Conservation (phyloP, 495 filamentous ascomycete genomes). For the Lepraria neglecta region DNA sequence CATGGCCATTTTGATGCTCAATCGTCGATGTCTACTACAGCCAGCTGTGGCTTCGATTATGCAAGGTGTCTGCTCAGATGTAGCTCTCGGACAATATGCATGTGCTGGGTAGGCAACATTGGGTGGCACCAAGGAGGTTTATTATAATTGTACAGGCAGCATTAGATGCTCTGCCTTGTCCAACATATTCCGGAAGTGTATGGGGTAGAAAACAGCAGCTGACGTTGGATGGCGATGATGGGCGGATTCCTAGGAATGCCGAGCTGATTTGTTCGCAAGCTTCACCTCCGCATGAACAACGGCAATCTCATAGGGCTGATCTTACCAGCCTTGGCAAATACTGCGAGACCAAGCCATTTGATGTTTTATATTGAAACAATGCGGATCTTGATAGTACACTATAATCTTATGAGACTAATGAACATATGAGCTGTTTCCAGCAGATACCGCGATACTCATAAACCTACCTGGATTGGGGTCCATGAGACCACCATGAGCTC, state of each 20-base stretch:
- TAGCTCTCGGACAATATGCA: conserved; percentile 1
- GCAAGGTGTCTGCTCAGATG: neutral
- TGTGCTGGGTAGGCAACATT: conserved; percentile 9
- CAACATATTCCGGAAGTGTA: neutral
- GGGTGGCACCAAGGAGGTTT: neutral
- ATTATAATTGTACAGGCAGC: neutral
- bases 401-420: neutral
- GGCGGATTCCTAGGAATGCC: conserved; percentile 1
- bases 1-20: conserved; percentile 15
- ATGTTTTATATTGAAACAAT: conserved; percentile 12
- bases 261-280: conserved; percentile 11
- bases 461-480: conserved; percentile 5
- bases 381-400: neutral
- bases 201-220: conserved; percentile 5
- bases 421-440: neutral
- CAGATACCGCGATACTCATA: neutral
- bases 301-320: conserved; percentile 7
- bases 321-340: conserved; percentile 8
- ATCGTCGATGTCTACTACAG: neutral
- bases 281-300: neutral
- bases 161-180: neutral
- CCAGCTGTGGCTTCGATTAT: conserved; percentile 1
- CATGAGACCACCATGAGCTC: conserved; percentile 55
- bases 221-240: neutral
- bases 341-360: neutral